Base-by-base conservation (phyloP, 768 basidiomycete species). In the Xerocomus potaroensis region DNA sequence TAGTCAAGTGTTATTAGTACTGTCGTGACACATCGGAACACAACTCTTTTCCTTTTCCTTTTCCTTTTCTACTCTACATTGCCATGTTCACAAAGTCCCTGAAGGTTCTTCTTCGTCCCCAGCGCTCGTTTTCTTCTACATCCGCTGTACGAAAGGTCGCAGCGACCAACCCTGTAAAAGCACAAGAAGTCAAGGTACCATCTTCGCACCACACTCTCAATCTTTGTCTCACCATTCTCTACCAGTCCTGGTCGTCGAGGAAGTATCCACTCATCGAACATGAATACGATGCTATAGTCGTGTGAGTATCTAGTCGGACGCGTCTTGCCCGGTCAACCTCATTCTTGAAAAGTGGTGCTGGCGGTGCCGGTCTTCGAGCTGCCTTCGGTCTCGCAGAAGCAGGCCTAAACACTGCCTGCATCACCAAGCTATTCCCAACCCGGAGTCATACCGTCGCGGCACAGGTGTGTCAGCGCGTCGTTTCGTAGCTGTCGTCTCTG, bases 371-470 rank as follows among this genome's bases (percentile, higher is more conserved):
- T 71, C 79, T 99, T 58, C 83, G 96, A 69, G 96, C 95, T 34
- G 95, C 95, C 16, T 99, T 99, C 67, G 94, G 96, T 72, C 81
- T 98, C 33, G 96, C 96, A 47, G 94, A 98, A 71, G 91, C 91
- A 53, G 96, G 96, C 45, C 87, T 98, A 71, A 98, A 98, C 64
- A 98, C 96, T 15, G 96, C 96, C 16, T 99, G 96, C 65, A 97
- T 98, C 68, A 97, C 95, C 57, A 98, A 98, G 72, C 79, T 99
- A 15, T 98, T 98, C 77, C 96, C 96, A 8, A 98, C 96, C 18
- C 81, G 96, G 70, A 92, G 89, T 74, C 96, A 99, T 66, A 99
- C 96, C 29, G 96, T 98, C 51, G 96, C 96, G 47, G 96, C 96
- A 45, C 95, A 97, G 78, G 87, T 84, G 59, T 38, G 75, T 67